Percentiles rank a stretch among this genome's conserved stretches.
Conservation (phyloP, 164 flowering plant species). For the Piper longum region DNA sequence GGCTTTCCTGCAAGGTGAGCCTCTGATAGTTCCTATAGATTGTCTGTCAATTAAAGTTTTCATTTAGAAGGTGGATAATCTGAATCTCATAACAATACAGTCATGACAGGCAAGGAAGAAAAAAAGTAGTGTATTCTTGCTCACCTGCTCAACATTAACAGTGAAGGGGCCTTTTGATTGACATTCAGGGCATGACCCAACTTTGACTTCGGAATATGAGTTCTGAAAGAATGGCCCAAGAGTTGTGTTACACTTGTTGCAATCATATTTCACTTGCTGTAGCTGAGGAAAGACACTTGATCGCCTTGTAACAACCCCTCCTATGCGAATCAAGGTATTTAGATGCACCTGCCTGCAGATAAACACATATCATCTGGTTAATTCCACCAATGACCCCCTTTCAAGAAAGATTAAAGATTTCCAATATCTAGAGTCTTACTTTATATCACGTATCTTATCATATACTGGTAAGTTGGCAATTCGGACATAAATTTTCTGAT, state of each 20-base stretch:
- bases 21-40: constrained; percentile 88
- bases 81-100: background rate
- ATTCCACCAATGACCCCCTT: background rate
- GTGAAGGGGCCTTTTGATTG: constrained; percentile 99
- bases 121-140: background rate
- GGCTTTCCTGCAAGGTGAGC: constrained; percentile 92
- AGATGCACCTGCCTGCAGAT: constrained; percentile 79
- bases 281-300: constrained; percentile 97
- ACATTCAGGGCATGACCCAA: constrained; percentile 98
- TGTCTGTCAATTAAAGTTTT: constrained; percentile 37
- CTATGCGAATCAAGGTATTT: constrained; percentile 96
- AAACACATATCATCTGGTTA: background rate
- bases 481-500: constrained; percentile 77
- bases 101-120: too few relatives aligned
- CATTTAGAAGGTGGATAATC: background rate
- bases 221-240: constrained; percentile 96
- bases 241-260: constrained; percentile 52
- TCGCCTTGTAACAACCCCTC: constrained; percentile 93
- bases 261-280: constrained; percentile 91
- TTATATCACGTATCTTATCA: constrained; percentile 93
- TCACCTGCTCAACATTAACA: constrained; percentile 89
- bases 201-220: constrained; percentile 92
- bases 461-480: constrained; percentile 81
- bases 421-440: constrained; percentile 24
- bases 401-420: background rate